Base-by-base conservation (phyloP, 306 rosid genomes). In the Purshia tridentata region DNA sequence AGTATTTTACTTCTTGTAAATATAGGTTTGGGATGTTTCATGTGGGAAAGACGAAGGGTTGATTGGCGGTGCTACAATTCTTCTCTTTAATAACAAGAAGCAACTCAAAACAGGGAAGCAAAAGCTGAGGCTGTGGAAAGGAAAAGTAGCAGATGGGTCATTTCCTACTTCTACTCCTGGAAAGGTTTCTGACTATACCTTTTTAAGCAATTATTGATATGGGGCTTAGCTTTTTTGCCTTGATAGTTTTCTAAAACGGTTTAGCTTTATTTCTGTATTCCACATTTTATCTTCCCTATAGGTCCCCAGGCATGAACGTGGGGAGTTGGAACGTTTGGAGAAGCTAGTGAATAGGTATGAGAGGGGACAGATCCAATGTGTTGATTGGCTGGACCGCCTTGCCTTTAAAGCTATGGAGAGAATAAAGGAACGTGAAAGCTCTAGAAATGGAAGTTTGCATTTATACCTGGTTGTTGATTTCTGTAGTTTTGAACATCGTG, bases 41-140 rank as follows among this genome's bases (percentile, higher is more conserved):
- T 86, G 85, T 57, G 96, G 97, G 57, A 84, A 82, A 78, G 87
- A 87, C 58, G 93, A 91, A 81, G 96, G 87, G 72, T 84, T 94
- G 86, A 87, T 94, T 76, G 99, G 99, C 72, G 99, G 99, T 73
- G 94, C 99, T 39, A 94, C 97, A 23, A 88, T 91, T 80, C 84
- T 88, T 88, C 95, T 94, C 54, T 94, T 94, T 75, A 91, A 89
- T 82, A 88, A 63, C 78, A 91, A 91, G 81, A 91, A 83, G 78
- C 97, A 94, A 81, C 97, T 94, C 77, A 94, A 91, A 86, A 91
- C 96, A 19, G 97, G 99, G 75, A 94, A 88, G 86, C 99, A 94
- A 71, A 89, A 91, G 87, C 96, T 94, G 64, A 89, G 99, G 76
- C 97, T 94, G 67, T 94, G 96, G 99, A 78, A 77, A 49, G 96